These are phyloP conservation scores for Penicillium sclerotigenum DNA, from an alignment of 2,329 filamentous ascomycete genomes.

Conservation along the genomic window DNA sequence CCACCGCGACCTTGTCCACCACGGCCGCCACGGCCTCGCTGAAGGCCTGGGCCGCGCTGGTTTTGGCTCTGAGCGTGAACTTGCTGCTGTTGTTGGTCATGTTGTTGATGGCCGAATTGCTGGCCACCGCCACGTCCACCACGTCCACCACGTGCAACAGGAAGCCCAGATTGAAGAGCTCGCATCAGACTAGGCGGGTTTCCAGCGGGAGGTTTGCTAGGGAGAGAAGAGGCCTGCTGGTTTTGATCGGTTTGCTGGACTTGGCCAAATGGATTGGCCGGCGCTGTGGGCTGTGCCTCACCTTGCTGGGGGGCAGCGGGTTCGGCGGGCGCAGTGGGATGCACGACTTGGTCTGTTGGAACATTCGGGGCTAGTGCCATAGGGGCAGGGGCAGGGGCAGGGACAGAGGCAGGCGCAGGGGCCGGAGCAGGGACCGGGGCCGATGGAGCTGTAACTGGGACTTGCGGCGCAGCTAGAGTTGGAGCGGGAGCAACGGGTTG, in stretches of 20 bases:
- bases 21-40: slow-evolving; percentile 47
- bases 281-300: slow-evolving; percentile 12
- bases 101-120: slow-evolving; percentile 31
- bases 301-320: slow-evolving; percentile 16
- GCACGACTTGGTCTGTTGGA: background rate
- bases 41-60: slow-evolving; percentile 39
- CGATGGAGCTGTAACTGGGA: background rate
- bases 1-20: slow-evolving; percentile 37
- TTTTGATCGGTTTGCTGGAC: slow-evolving; percentile 22
- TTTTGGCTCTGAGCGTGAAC: slow-evolving; percentile 15
- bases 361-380: background rate
- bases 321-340: background rate
- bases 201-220: slow-evolving; percentile 35
- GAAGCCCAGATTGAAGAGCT: slow-evolving; percentile 45
- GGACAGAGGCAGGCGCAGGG: slow-evolving; percentile 1
- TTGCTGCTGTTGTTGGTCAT: slow-evolving; percentile 30
- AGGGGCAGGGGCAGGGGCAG: background rate
- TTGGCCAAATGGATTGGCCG: slow-evolving; percentile 30
- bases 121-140: slow-evolving; percentile 40
- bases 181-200: slow-evolving; percentile 42
- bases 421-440: slow-evolving; percentile 15
- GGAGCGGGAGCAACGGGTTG: slow-evolving; percentile 22
- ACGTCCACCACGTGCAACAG: slow-evolving; percentile 43
- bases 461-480: slow-evolving; percentile 8
- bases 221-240: slow-evolving; percentile 27